Evolutionary conservation across 2,329 filamentous ascomycete species (phyloP), one percentile per base, ranked within the genome.

Genomic region (Microascus cirrosus): DNA sequence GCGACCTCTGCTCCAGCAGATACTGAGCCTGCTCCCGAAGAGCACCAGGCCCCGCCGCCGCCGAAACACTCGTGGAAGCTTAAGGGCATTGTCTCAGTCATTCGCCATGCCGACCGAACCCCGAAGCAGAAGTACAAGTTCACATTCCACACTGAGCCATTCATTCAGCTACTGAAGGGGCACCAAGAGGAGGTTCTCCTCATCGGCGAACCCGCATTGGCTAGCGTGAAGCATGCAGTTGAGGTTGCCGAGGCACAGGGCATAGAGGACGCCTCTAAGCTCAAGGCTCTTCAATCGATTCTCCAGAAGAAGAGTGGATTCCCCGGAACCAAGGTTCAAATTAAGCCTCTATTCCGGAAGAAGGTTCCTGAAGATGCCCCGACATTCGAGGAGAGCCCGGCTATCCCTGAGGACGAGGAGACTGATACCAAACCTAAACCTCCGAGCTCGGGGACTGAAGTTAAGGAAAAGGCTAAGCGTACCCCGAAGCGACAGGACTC

Each of bases 71-170:
- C 94, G 12, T 99, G 94, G 94, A 97, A 96, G 70, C 77, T 99
- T 56, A 99, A 99, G 73, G 94, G 94, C 13, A 92, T 99, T 73
- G 93, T 99, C 0, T 93, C 92, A 1, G 94, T 99, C 18, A 91
- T 99, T 63, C 85, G 94, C 32, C 94, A 99, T 71, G 95, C 95
- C 2, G 94, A 99, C 73, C 87, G 94, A 59, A 99, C 94, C 1
- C 94, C 94, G 2, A 99, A 99, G 73, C 94, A 99, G 67, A 99
- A 99, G 70, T 96, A 96, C 78, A 99, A 99, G 70, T 99, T 97
- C 66, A 99, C 94, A 0, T 97, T 99, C 65, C 94, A 99, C 68
- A 95, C 91, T 0, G 90, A 92, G 61, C 94, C 94, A 0, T 99
- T 99, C 67, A 92, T 99, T 62, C 89, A 95, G 62, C 78, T 99